Evolutionary conservation across 331 rosid species (phyloP), one percentile per base, ranked within the genome.

Genomic region (Quercus lobata): DNA sequence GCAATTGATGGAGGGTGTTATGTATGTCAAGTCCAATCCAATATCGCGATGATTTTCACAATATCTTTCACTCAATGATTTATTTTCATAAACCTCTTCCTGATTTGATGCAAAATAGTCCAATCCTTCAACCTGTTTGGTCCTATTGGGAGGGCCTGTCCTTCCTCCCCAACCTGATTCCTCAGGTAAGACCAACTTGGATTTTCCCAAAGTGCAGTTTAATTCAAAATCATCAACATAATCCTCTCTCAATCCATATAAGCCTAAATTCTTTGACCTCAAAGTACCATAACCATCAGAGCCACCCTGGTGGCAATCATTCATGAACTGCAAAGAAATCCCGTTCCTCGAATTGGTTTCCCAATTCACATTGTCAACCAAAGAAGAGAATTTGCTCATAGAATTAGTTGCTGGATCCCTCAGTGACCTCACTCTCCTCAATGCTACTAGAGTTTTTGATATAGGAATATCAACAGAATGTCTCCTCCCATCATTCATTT

Each of bases 401-500:
- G 91, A 89, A 70, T 85, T 85, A 22, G 98, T 92, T 7, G 96
- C 89, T 6, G 98, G 98, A 88, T 94, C 98, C 82, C 97, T 94
- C 78, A 94, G 76, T 81, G 98, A 94, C 88, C 92, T 87, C 72
- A 94, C 96, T 77, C 97, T 92, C 90, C 96, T 83, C 80, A 94
- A 69, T 41, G 93, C 94, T 7, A 86, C 91, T 5, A 94, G 93
- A 76, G 98, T 82, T 66, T 88, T 94, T 0, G 97, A 90, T 57
- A 94, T 94, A 25, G 98, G 98, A 83, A 92, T 57, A 83, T 94
- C 98, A 69, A 94, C 91, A 49, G 97, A 94, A 83, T 94, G 98
- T 74, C 97, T 87, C 81, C 98, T 68, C 17, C 96, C 96, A 81
- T 94, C 97, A 92, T 82, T 92, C 86, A 81, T 85, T 73, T 24